Evolutionary conservation across 768 basidiomycete genomes (phyloP).

Genomic region (Hirschioporus abietinus): DNA sequence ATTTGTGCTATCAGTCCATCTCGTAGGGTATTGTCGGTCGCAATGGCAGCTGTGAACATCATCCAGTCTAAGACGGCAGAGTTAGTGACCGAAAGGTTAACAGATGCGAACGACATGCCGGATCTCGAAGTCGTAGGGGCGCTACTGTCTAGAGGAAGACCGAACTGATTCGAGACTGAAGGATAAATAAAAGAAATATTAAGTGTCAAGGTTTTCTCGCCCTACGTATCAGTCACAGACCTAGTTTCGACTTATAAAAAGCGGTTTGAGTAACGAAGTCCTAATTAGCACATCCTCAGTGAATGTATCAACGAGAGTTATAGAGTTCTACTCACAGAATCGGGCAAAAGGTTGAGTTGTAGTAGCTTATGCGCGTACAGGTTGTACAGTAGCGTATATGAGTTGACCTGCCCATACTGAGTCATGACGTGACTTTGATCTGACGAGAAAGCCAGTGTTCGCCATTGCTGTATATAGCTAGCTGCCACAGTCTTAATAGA

Average conservation of each 20-base stretch:
- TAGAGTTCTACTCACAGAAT: not conserved
- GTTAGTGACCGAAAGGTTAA: not conserved
- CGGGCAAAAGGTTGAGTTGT: not conserved
- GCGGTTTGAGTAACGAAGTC: not conserved
- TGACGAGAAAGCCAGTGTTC: not conserved
- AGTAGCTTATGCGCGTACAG: slow-evolving; percentile 1
- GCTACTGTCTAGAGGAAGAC: not conserved
- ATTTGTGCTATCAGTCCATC: slow-evolving; percentile 21
- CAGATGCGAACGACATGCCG: not conserved
- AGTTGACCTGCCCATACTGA: not conserved
- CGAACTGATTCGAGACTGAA: not conserved
- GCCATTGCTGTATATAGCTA: not conserved
- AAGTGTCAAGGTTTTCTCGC: not conserved
- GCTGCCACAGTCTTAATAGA: not conserved
- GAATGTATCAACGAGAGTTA: not conserved
- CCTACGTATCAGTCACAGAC: not conserved
- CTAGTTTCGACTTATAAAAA: not conserved
- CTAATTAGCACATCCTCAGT: not conserved
- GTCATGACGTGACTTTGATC: not conserved
- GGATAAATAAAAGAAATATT: not conserved
- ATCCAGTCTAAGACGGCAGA: slow-evolving; percentile 41
- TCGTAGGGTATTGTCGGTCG: slow-evolving; percentile 38
- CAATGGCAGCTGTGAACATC: slow-evolving; percentile 52
- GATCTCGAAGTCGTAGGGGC: not conserved
- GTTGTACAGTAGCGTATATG: not conserved